Evolutionary conservation across 495 filamentous ascomycete species (phyloP).

Genomic region (Neurospora sp.): DNA sequence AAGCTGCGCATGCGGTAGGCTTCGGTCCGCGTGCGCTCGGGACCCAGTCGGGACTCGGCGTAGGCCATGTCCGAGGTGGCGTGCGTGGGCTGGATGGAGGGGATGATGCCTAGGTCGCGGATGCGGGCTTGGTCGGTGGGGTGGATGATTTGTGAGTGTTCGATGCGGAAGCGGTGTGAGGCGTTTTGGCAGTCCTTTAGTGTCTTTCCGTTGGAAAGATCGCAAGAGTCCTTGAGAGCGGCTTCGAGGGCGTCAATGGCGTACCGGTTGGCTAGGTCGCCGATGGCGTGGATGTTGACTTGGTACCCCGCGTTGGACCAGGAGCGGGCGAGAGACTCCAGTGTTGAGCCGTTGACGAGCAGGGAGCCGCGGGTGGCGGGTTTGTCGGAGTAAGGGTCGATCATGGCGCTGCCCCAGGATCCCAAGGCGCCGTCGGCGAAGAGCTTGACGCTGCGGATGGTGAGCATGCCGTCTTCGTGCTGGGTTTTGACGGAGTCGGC

Average conservation of each 20-base stretch:
- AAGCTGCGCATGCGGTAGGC: slow-evolving; percentile 52
- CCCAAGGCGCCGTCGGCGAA: slow-evolving; percentile 57
- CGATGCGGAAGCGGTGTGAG: slow-evolving; percentile 47
- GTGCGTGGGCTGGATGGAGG: slow-evolving; percentile 58
- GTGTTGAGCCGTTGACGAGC: slow-evolving; percentile 44
- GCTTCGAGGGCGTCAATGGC: slow-evolving; percentile 44
- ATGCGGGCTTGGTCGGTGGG: slow-evolving; percentile 49
- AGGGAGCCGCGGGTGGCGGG: slow-evolving; percentile 45
- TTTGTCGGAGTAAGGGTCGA: slow-evolving; percentile 52
- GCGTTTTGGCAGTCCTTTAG: slow-evolving; percentile 28
- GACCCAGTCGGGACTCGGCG: slow-evolving; percentile 44
- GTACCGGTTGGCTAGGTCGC: slow-evolving; percentile 50
- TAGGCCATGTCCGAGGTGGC: slow-evolving; percentile 56
- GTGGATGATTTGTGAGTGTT: slow-evolving; percentile 56
- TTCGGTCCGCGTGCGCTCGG: slow-evolving; percentile 31
- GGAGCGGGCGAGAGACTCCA: slow-evolving; percentile 35
- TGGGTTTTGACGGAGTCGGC: slow-evolving; percentile 30
- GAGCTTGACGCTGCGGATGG: slow-evolving; percentile 46
- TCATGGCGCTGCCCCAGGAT: slow-evolving; percentile 52
- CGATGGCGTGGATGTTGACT: slow-evolving; percentile 56
- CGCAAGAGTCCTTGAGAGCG: slow-evolving; percentile 35
- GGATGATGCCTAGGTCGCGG: slow-evolving; percentile 44
- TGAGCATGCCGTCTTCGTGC: slow-evolving; percentile 32
- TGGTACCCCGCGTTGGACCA: slow-evolving; percentile 44
- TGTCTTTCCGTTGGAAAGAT: too few species aligned